Base-by-base conservation (phyloP, 2,329 filamentous ascomycete genomes). In the Fusarium sp. region DNA sequence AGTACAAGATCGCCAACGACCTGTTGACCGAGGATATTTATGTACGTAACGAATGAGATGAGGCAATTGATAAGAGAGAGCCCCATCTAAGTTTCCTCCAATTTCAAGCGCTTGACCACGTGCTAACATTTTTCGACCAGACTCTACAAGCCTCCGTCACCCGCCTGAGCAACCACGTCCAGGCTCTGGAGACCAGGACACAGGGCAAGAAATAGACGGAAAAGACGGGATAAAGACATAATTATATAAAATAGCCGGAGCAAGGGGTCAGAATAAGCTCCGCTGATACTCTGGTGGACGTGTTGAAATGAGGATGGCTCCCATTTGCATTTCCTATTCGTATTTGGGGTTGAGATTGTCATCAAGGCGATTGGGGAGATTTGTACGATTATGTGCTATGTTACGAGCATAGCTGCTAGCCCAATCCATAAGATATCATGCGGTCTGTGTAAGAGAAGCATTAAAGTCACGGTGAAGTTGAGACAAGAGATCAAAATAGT, bases 1-100 rank as follows among this genome's bases (percentile, higher is more conserved):
- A 98, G 84, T 98, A 98, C 87, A 94, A 95, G 85, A 88, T 95
- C 48, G 94, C 94, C 77, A 98, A 98, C 86, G 94, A 97, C 85
- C 89, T 98, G 80, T 87, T 98, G 84, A 96, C 92, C 70, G 95
- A 98, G 85, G 96, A 98, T 84, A 98, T 98, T 82, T 96, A 96
- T 84, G 96, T 98, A 89, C 84, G 94, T 92, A 50, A 56, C 66
- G 62, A 67, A 45, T 38, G 44, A 45, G 60, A 67, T 28, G 39
- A 52, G 58, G 47, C 60, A 59, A 59, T 62, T 48, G 60, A 62
- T 47, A 55, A 39, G 50, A 22, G 47, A 32, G 18, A 39, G 24
- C 36, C 44, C 34, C 62, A 38, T 66, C 65, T 32, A 24, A 38
- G 51, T 52, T 13, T 12, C 34, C 36, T 50, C 24, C 28, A 32